Evolutionary conservation across 305 asterid species (phyloP).

Genomic region (Fraxinus paxiana): DNA sequence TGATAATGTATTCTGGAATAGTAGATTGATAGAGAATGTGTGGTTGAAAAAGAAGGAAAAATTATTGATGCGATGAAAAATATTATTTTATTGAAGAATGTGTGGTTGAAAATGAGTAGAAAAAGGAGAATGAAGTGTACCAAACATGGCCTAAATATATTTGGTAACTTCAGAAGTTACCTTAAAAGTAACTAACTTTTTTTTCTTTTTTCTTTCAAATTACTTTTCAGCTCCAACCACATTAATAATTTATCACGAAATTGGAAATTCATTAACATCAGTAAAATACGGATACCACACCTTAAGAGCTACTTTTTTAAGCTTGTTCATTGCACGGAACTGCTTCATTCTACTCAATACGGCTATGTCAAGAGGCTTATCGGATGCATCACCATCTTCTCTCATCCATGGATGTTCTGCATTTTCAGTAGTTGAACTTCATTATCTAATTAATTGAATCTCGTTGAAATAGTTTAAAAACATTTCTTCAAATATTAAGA

Average conservation of each 20-base stretch:
- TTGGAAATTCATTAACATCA: neutral
- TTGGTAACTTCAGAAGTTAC: neutral
- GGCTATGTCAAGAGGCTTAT: slow-evolving; percentile 88
- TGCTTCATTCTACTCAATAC: slow-evolving; percentile 92
- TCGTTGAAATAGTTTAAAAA: neutral
- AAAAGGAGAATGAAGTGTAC: too few species aligned
- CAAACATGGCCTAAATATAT: too few species aligned
- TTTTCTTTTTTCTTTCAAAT: neutral
- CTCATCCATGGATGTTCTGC: slow-evolving; percentile 97
- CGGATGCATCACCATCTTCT: slow-evolving; percentile 95
- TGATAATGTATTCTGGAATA: too few species aligned
- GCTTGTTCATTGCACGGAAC: slow-evolving; percentile 96
- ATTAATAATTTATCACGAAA: neutral
- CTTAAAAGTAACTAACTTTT: neutral
- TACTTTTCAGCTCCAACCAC: neutral
- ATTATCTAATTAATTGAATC: neutral
- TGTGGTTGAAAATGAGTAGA: too few species aligned
- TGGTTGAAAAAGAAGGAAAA: too few species aligned
- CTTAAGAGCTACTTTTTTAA: slow-evolving; percentile 95
- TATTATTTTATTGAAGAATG: too few species aligned
- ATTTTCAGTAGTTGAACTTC: slow-evolving; percentile 7
- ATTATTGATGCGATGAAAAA: too few species aligned
- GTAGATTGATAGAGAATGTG: too few species aligned
- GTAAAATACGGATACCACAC: slow-evolving; percentile 26
- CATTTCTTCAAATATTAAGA: neutral